Base-by-base conservation (phyloP, 257 asterid species). In the Lavandula angustifolia region DNA sequence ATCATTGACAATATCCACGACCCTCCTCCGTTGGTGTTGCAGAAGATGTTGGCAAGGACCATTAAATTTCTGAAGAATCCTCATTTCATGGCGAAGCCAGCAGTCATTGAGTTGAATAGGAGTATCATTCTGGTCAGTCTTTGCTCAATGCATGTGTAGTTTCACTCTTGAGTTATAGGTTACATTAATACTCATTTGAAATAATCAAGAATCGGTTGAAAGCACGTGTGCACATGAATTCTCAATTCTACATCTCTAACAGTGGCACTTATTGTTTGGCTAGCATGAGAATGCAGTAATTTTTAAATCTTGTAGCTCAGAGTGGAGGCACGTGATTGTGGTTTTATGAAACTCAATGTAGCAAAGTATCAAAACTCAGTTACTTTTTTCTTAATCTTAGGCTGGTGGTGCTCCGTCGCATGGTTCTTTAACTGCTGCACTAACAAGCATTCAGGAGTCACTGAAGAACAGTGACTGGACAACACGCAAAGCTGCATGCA, bases 1-100 rank as follows among this genome's bases (percentile, higher is more conserved):
- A 77, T 84, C 77, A 85, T 92, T 55, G 98, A 92, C 74, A 82
- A 71, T 73, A 82, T 86, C 72, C 85, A 74, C 40, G 85, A 84
- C 64, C 95, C 98, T 54, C 96, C 97, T 6, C 82, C 85, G 4
- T 56, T 78, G 62, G 80, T 85, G 68, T 76, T 92, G 85, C 99
- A 89, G 82, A 90, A 85, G 84, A 89, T 92, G 88, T 69, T 89
- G 75, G 77, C 80, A 55, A 92, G 80, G 80, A 89, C 94, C 68
- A 76, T 78, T 8, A 92, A 89, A 76, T 76, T 89, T 81, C 87
- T 87, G 62, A 92, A 92, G 80, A 89, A 81, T 80, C 95, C 95
- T 40, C 96, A 92, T 69, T 92, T 87, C 83, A 84, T 85, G 96
- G 99, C 95, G 46, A 92, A 92, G 64, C 98, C 98, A 35, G 97